phyloP scores from a whole-genome alignment of 2,329 filamentous ascomycete species.

The Diaporthe vexans region DNA sequence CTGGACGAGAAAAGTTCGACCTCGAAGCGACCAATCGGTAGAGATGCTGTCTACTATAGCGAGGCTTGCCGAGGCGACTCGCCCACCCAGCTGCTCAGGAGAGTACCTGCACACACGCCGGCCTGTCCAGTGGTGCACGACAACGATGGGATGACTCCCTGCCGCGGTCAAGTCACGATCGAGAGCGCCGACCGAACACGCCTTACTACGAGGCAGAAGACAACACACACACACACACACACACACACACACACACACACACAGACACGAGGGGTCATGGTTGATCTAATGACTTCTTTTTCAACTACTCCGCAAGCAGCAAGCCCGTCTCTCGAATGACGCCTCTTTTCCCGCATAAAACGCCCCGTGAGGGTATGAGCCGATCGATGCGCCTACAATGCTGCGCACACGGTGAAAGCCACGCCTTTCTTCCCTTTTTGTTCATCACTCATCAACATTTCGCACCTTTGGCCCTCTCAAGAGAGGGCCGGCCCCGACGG shows the following conservation, averaged over 20 bases:
- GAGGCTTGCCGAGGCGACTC: neutral
- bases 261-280: neutral
- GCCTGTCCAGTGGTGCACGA: neutral
- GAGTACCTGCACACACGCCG: neutral
- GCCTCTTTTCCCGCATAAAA: conserved; percentile 11
- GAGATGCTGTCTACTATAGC: neutral
- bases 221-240: neutral
- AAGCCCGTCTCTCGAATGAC: neutral
- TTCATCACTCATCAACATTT: conserved; percentile 25
- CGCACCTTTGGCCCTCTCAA: neutral
- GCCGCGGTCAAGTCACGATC: neutral
- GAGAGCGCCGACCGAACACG: neutral
- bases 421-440: conserved; percentile 14
- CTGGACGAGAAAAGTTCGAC: neutral
- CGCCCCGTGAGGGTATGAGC: conserved; percentile 23
- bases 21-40: neutral
- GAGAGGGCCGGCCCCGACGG: too few relatives aligned
- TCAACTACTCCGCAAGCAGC: conserved; percentile 5
- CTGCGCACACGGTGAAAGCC: conserved; percentile 25
- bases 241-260: neutral
- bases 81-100: neutral
- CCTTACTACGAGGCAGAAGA: neutral
- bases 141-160: neutral
- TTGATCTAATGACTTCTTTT: neutral
- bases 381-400: conserved; percentile 30